Percentiles rank a stretch among this genome's conserved stretches.
Conservation (phyloP, 306 rosid species). For the Dryas drummondii region DNA sequence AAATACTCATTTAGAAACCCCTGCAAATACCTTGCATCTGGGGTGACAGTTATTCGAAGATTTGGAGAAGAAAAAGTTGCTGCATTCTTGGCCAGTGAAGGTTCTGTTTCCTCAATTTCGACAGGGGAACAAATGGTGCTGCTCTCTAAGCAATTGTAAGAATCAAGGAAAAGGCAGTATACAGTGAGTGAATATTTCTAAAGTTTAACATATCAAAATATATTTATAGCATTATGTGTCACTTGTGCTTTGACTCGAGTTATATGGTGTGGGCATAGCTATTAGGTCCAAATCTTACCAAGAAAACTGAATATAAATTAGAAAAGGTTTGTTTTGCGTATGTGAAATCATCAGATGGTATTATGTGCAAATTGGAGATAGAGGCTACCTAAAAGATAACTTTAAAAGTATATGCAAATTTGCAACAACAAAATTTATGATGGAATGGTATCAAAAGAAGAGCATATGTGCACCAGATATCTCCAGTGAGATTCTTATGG, state of each 20-base stretch:
- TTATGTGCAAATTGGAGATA: background rate
- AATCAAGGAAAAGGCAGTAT: background rate
- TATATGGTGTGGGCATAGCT: background rate
- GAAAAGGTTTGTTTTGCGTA: background rate
- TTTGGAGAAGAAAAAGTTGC: conserved; percentile 23
- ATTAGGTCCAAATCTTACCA: background rate
- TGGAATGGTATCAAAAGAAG: background rate
- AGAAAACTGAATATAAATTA: background rate
- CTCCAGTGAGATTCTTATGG: background rate
- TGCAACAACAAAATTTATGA: background rate
- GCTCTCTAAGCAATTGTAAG: conserved; percentile 17
- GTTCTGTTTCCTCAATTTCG: conserved; percentile 19
- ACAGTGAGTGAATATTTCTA: background rate
- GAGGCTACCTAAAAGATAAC: background rate
- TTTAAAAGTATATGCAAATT: too few relatives aligned
- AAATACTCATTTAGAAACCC: conserved; percentile 19
- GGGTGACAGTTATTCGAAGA: conserved; percentile 22
- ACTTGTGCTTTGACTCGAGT: background rate
- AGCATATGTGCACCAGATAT: background rate
- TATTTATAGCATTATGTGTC: background rate
- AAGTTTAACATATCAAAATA: background rate
- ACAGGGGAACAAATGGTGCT: background rate
- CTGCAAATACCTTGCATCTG: conserved; percentile 28
- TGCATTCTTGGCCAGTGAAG: conserved; percentile 12
- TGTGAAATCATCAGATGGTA: background rate